phyloP scores from a whole-genome alignment of 768 basidiomycete genomes.

The Hypsizygus marmoreus region DNA sequence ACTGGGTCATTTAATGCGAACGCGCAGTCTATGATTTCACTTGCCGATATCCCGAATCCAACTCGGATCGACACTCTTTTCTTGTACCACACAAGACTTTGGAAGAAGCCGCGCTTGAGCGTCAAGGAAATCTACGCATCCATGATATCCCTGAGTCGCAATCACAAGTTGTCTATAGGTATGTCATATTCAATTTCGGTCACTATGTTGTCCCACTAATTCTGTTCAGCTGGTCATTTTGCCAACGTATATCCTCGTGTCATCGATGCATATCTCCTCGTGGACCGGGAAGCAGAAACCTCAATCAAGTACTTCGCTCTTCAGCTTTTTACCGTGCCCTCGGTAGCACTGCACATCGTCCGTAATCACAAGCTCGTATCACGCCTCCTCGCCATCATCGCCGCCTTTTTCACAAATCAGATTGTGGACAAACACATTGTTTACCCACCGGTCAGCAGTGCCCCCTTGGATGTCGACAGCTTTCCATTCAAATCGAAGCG shows the following conservation, averaged over 20 bases:
- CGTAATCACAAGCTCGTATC: slow-evolving; percentile 71
- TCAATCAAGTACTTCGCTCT: slow-evolving; percentile 93
- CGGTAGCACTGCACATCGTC: slow-evolving; percentile 79
- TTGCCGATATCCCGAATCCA: slow-evolving; percentile 50
- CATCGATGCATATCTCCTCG: slow-evolving; percentile 88
- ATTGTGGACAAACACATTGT: slow-evolving; percentile 72
- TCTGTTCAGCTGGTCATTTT: slow-evolving; percentile 70
- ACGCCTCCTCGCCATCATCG: slow-evolving; percentile 80
- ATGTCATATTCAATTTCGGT: slow-evolving; percentile 25
- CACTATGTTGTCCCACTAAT: not conserved
- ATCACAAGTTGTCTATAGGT: slow-evolving; percentile 82
- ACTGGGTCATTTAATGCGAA: slow-evolving; percentile 44
- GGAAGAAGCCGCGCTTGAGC: slow-evolving; percentile 82
- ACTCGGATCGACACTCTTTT: slow-evolving; percentile 76
- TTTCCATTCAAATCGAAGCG: slow-evolving; percentile 93
- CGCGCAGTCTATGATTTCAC: slow-evolving; percentile 34
- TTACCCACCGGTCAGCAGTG: slow-evolving; percentile 33
- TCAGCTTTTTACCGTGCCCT: slow-evolving; percentile 91
- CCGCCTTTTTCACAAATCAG: slow-evolving; percentile 92
- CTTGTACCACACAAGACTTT: slow-evolving; percentile 79
- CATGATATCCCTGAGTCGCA: slow-evolving; percentile 67
- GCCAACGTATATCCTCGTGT: slow-evolving; percentile 83
- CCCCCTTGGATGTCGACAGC: slow-evolving; percentile 74
- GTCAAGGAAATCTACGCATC: slow-evolving; percentile 84
- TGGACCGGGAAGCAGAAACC: slow-evolving; percentile 93